A percentile compares a stretch with the other conserved stretches of the same genome.
phyloP scores from a whole-genome alignment of 495 filamentous ascomycete genomes.

The Aspergillus sclerotioniger region DNA sequence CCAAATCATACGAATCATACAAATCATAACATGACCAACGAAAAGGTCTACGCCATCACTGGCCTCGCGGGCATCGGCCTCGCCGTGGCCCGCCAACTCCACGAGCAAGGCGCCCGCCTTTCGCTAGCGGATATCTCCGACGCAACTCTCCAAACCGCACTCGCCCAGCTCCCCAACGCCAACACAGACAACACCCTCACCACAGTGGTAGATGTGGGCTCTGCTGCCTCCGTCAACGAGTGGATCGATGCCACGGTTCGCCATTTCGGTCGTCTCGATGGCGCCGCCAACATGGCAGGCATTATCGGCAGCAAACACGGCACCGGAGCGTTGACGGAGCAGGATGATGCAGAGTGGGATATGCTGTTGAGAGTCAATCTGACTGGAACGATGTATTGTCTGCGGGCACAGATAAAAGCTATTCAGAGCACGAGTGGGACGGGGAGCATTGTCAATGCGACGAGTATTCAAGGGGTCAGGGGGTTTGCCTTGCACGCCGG shows the following conservation, averaged over 20 bases:
- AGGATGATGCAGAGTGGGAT: conserved; percentile 52
- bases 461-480: conserved; percentile 51
- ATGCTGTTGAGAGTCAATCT: conserved; percentile 54
- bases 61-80: conserved; percentile 58
- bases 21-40: conserved; percentile 23
- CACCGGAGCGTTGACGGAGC: conserved; percentile 32
- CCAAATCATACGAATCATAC: not conserved
- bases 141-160: conserved; percentile 31
- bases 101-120: conserved; percentile 46
- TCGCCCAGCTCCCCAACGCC: conserved; percentile 8
- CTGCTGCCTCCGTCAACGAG: conserved; percentile 36
- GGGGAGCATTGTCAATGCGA: conserved; percentile 60
- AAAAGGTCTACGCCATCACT: conserved; percentile 54
- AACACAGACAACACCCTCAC: conserved; percentile 20
- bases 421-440: conserved; percentile 36
- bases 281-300: conserved; percentile 60
- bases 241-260: conserved; percentile 47
- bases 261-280: conserved; percentile 49
- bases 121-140: conserved; percentile 51
- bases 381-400: conserved; percentile 56
- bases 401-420: conserved; percentile 51
- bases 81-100: conserved; percentile 51
- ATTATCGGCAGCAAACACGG: conserved; percentile 39
- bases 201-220: conserved; percentile 42
- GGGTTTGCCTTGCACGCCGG: conserved; percentile 48